These are phyloP conservation scores for Protea cynaroides DNA, from an alignment of 164 flowering plant species.

Conservation along the genomic window DNA sequence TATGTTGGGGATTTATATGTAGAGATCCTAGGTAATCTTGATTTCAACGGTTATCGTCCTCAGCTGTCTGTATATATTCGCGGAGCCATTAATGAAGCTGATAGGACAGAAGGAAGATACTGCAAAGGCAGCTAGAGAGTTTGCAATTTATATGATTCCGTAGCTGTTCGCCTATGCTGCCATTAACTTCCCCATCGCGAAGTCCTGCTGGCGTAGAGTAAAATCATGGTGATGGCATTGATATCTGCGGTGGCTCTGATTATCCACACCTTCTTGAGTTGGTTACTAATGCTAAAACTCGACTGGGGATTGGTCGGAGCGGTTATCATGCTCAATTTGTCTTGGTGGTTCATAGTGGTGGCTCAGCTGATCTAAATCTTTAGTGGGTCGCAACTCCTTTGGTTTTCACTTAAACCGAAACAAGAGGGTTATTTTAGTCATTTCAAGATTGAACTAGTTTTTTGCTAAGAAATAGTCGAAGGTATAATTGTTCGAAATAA, in stretches of 20 bases:
- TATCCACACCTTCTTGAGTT: slow-evolving; percentile 17
- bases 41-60: slow-evolving; percentile 7
- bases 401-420: too few species aligned
- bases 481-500: too few species aligned
- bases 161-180: slow-evolving; percentile 28
- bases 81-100: slow-evolving; percentile 8
- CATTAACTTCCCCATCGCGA: slow-evolving; percentile 18
- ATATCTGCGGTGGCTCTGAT: too few species aligned
- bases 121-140: slow-evolving; percentile 19
- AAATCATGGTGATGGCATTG: too few species aligned
- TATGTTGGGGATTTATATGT: slow-evolving; percentile 32
- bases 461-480: too few species aligned
- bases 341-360: slow-evolving; percentile 29
- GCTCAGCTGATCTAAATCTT: slow-evolving; percentile 24
- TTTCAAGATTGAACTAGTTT: too few species aligned
- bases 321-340: slow-evolving; percentile 18
- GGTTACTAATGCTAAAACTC: slow-evolving; percentile 22
- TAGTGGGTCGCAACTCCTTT: too few species aligned
- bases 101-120: slow-evolving; percentile 17
- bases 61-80: slow-evolving; percentile 14
- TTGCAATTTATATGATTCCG: slow-evolving; percentile 34
- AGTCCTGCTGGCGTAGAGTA: slow-evolving; percentile 27
- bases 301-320: slow-evolving; percentile 30
- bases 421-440: too few species aligned
- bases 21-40: slow-evolving; percentile 33